Evolutionary conservation across 2,329 filamentous ascomycete species (phyloP).

Genomic region (Alternaria sp.): DNA sequence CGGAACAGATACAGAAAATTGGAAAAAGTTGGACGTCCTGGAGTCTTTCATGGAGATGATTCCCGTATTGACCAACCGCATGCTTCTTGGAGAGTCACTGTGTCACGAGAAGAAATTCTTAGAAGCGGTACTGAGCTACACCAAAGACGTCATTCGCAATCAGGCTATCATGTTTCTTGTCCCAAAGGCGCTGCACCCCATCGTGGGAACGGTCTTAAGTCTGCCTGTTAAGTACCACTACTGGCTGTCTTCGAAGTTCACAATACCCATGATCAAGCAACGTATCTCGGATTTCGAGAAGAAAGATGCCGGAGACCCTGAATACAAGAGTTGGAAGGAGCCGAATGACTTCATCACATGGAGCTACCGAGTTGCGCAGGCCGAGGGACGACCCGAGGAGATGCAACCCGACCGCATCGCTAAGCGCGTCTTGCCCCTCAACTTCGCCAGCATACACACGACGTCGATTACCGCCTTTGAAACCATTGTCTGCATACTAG

Average conservation of each 20-base stretch:
- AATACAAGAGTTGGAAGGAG: constrained; percentile 50
- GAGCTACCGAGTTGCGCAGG: constrained; percentile 59
- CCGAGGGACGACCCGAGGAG: constrained; percentile 53
- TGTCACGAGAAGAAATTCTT: constrained; percentile 57
- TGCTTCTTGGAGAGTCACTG: constrained; percentile 53
- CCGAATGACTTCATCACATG: constrained; percentile 66
- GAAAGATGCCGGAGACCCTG: constrained; percentile 51
- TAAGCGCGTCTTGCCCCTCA: constrained; percentile 60
- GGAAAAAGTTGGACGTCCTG: constrained; percentile 46
- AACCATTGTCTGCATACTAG: constrained; percentile 35
- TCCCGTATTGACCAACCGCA: constrained; percentile 51
- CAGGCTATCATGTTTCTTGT: constrained; percentile 53
- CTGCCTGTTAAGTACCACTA: constrained; percentile 58
- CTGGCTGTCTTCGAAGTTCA: constrained; percentile 50
- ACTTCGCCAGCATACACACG: constrained; percentile 67
- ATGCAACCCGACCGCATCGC: constrained; percentile 58
- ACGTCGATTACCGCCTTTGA: constrained; percentile 60
- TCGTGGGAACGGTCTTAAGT: constrained; percentile 56
- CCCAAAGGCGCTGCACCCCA: constrained; percentile 57
- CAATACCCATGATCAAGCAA: constrained; percentile 58
- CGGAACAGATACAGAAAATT: constrained; percentile 47
- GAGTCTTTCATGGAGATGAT: constrained; percentile 49
- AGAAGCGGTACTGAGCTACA: constrained; percentile 57
- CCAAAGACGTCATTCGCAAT: constrained; percentile 53
- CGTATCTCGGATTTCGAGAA: constrained; percentile 57